phyloP scores from a whole-genome alignment of 768 basidiomycete species.

The Cystobasidium tubakii region DNA sequence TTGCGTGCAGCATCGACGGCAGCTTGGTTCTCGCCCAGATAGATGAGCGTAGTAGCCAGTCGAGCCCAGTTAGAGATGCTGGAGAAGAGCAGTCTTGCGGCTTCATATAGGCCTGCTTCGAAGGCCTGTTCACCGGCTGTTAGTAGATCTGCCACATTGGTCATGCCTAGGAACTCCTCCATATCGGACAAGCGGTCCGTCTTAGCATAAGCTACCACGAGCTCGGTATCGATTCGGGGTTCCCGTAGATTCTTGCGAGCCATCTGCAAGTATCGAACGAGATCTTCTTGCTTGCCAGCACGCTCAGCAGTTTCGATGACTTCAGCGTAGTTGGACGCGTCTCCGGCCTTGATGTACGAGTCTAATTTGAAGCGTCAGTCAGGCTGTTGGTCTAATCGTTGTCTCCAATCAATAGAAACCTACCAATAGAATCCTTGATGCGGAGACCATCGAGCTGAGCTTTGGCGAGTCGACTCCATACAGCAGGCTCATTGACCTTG shows the following conservation, averaged over 20 bases:
- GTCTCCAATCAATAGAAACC: constrained; percentile 45
- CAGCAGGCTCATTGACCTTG: constrained; percentile 92
- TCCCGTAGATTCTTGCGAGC: constrained; percentile 93
- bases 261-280: constrained; percentile 97
- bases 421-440: constrained; percentile 94
- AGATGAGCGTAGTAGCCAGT: constrained; percentile 94
- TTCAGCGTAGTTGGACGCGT: constrained; percentile 85
- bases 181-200: constrained; percentile 84
- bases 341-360: constrained; percentile 95
- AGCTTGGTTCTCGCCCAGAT: constrained; percentile 93
- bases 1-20: constrained; percentile 99
- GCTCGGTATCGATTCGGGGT: constrained; percentile 94
- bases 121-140: constrained; percentile 99
- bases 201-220: constrained; percentile 97
- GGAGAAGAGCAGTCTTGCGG: constrained; percentile 86
- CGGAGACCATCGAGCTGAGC: constrained; percentile 96
- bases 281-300: constrained; percentile 86
- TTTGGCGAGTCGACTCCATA: constrained; percentile 97
- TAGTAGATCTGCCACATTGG: constrained; percentile 93
- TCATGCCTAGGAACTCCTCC: constrained; percentile 98
- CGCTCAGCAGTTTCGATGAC: constrained; percentile 92
- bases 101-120: constrained; percentile 95
- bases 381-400: background rate
- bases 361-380: constrained; percentile 59
- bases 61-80: constrained; percentile 99